Percentiles rank a stretch among this genome's conserved stretches.
Conservation (phyloP, 2,329 filamentous ascomycete genomes). For the Emergomyces orientalis region DNA sequence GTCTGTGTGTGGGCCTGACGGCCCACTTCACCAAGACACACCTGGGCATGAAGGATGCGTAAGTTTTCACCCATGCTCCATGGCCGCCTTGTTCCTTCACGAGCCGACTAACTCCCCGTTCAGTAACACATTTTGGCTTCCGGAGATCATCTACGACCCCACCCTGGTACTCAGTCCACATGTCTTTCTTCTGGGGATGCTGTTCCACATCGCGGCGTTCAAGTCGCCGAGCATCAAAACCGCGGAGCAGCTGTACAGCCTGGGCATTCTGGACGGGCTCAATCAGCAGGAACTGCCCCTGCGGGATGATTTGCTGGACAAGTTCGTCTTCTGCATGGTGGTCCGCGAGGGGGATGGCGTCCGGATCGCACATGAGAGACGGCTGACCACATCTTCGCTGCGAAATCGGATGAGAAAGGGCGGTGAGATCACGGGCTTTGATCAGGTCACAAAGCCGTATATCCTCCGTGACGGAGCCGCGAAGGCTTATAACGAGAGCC, state of each 20-base stretch:
- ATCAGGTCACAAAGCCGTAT: background rate
- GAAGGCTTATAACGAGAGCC: background rate
- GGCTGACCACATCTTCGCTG: background rate
- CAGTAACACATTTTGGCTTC: conserved; percentile 18
- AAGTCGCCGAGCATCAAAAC: conserved; percentile 10
- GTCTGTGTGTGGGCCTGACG: conserved; percentile 11
- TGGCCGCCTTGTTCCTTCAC: background rate
- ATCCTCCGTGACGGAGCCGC: background rate
- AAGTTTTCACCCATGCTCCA: background rate
- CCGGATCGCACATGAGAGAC: background rate
- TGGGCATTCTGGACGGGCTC: conserved; percentile 11
- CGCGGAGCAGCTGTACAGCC: conserved; percentile 13
- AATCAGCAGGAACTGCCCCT: conserved; percentile 11
- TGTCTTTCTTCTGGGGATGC: conserved; percentile 13
- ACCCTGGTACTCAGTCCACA: conserved; percentile 17
- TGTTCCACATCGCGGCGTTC: conserved; percentile 17
- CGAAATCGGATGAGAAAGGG: background rate
- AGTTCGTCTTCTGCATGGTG: conserved; percentile 13
- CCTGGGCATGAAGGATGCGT: conserved; percentile 13
- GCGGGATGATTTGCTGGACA: conserved; percentile 8
- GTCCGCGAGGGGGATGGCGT: conserved; percentile 21
- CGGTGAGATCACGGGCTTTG: background rate
- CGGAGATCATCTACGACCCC: conserved; percentile 18
- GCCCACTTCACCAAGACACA: conserved; percentile 13
- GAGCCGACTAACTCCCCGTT: conserved; percentile 2